phyloP scores from a whole-genome alignment of 73 alveolate species.

The Tetrahymena thermophila region DNA sequence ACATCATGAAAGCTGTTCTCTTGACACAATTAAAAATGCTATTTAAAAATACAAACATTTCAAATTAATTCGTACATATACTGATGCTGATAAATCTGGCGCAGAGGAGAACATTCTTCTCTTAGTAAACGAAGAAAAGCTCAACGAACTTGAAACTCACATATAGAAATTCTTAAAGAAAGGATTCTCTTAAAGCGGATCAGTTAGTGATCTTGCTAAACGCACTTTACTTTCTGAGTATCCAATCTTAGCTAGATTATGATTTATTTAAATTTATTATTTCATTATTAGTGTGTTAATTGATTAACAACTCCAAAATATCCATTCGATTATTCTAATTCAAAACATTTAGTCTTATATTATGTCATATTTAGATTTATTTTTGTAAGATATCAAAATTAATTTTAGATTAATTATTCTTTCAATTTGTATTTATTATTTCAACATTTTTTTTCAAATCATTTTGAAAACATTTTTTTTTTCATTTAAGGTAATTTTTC shows the following conservation, averaged over 20 bases:
- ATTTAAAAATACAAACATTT: conserved; percentile 17
- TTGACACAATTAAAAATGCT: conserved; percentile 68
- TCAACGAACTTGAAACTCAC: not conserved
- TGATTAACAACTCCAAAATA: not conserved
- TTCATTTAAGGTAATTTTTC: too few relatives aligned
- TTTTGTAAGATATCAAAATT: not conserved
- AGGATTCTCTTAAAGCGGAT: not conserved
- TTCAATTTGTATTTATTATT: too few relatives aligned
- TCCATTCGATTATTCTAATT: too few relatives aligned
- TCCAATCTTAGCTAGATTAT: not conserved
- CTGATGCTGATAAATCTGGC: not conserved
- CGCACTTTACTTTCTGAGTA: not conserved
- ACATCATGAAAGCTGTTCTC: conserved; percentile 69
- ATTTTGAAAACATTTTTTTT: too few relatives aligned
- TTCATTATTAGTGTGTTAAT: not conserved
- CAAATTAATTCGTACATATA: conserved; percentile 7
- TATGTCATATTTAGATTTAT: not conserved
- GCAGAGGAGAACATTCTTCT: not conserved
- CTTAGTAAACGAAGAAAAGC: not conserved
- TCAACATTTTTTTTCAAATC: not conserved
- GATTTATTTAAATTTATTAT: not conserved
- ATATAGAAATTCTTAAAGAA: not conserved
- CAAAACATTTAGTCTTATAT: not conserved
- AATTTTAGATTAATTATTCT: not conserved
- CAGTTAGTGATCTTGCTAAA: not conserved